Evolutionary conservation across 2,329 filamentous ascomycete genomes (phyloP).

Genomic region (Alternaria longipes): DNA sequence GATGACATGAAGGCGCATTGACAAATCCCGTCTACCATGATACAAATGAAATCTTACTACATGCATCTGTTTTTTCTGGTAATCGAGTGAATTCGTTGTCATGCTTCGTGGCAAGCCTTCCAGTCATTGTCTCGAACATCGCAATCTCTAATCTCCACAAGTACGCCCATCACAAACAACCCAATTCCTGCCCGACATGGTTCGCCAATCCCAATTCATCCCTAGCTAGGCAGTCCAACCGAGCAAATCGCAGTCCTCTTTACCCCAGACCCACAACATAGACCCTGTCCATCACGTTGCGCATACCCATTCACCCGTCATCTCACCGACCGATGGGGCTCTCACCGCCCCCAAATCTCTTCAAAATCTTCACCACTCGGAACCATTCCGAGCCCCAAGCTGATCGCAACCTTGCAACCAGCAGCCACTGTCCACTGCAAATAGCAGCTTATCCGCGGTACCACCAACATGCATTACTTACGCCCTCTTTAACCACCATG

Average conservation of each 20-base stretch:
- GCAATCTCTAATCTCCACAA: constrained; percentile 16
- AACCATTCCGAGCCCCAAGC: not conserved
- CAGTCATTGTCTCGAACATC: constrained; percentile 6
- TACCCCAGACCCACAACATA: constrained; percentile 28
- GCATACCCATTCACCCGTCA: constrained; percentile 3
- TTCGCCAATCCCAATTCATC: constrained; percentile 3
- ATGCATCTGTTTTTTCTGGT: not conserved
- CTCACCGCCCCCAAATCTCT: constrained; percentile 11
- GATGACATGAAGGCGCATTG: constrained; percentile 18
- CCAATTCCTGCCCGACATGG: constrained; percentile 1
- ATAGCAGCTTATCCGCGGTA: constrained; percentile 11
- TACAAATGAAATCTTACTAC: not conserved
- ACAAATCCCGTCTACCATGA: not conserved
- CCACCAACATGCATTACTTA: not conserved
- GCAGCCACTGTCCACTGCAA: constrained; percentile 3
- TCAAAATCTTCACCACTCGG: constrained; percentile 10
- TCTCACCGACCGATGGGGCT: constrained; percentile 11
- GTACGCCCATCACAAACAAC: constrained; percentile 8
- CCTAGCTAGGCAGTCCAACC: constrained; percentile 14
- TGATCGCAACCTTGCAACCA: not conserved
- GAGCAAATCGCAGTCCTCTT: constrained; percentile 12
- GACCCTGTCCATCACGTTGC: constrained; percentile 17
- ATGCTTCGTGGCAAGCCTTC: not conserved
- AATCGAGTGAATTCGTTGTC: not conserved
- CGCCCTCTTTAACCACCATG: not conserved